phyloP scores from a whole-genome alignment of 75 land plant genomes.

The Pinus taeda region DNA sequence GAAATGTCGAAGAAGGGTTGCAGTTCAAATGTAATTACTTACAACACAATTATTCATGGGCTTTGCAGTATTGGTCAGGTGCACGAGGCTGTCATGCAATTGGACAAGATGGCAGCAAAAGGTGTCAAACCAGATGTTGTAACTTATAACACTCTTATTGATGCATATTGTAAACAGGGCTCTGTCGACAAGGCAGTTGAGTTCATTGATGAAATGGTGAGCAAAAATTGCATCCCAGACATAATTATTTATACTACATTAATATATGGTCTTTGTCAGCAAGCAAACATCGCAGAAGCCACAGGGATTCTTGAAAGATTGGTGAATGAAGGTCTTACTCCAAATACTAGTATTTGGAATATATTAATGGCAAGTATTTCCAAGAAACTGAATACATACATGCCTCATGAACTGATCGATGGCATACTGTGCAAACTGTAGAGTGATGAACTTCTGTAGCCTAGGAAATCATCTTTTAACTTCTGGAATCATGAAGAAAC shows the following conservation, averaged over 20 bases:
- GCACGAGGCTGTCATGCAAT: constrained; percentile 19
- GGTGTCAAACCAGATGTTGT: constrained; percentile 40
- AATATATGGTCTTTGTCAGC: constrained; percentile 37
- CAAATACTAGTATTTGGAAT: constrained; percentile 49
- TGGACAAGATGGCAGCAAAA: constrained; percentile 39
- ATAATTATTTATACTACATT: constrained; percentile 40
- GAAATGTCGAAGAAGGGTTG: constrained; percentile 30
- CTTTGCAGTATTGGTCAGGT: constrained; percentile 30
- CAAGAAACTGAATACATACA: not conserved
- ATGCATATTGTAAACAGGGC: constrained; percentile 44
- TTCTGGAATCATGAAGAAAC: too few species aligned
- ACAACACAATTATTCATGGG: constrained; percentile 54
- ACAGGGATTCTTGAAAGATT: constrained; percentile 29
- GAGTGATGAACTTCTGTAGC: not conserved
- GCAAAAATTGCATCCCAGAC: constrained; percentile 28
- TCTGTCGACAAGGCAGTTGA: constrained; percentile 25
- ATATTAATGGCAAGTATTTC: constrained; percentile 27
- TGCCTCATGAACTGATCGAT: not conserved
- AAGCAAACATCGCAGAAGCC: constrained; percentile 36
- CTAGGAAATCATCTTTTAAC: too few species aligned
- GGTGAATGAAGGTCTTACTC: constrained; percentile 40
- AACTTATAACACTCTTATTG: constrained; percentile 35
- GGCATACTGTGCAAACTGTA: not conserved
- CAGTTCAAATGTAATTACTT: constrained; percentile 37
- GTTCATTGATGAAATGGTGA: constrained; percentile 25